Percentiles rank a stretch among this genome's conserved stretches.
phyloP scores from a whole-genome alignment of 306 rosid genomes.

The Alnus glutinosa region DNA sequence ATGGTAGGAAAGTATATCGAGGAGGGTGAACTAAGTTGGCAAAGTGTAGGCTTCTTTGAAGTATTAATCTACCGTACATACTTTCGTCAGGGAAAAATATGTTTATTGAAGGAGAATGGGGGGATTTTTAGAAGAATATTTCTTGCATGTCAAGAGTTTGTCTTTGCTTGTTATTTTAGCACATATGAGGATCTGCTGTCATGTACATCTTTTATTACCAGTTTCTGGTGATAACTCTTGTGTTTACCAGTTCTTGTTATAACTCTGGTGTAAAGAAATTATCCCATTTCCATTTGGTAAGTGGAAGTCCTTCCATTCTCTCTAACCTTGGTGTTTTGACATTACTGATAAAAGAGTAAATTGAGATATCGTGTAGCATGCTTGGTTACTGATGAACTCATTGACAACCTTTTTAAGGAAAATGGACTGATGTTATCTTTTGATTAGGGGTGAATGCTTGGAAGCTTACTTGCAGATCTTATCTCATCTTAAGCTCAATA shows the following conservation, averaged over 20 bases:
- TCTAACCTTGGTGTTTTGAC: background rate
- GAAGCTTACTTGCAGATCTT: constrained; percentile 4
- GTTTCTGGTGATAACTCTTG: too few relatives aligned
- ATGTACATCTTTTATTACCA: background rate
- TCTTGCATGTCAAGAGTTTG: too few relatives aligned
- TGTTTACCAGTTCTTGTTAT: too few relatives aligned
- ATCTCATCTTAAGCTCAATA: constrained; percentile 8
- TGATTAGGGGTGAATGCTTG: background rate
- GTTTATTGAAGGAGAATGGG: background rate
- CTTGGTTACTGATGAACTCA: background rate
- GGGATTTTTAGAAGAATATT: background rate
- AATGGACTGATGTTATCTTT: background rate
- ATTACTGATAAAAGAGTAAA: background rate
- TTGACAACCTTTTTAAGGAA: background rate
- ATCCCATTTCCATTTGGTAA: too few relatives aligned
- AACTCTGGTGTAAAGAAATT: too few relatives aligned
- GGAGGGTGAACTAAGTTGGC: background rate
- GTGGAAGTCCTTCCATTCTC: background rate
- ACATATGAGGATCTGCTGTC: background rate
- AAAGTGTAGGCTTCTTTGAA: background rate
- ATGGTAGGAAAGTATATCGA: background rate
- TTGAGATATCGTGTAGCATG: background rate
- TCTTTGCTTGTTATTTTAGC: background rate
- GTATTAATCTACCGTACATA: background rate
- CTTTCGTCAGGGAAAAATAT: background rate